Conservation (phyloP, 2,329 filamentous ascomycete genomes). For the Westerdykella ornata region DNA sequence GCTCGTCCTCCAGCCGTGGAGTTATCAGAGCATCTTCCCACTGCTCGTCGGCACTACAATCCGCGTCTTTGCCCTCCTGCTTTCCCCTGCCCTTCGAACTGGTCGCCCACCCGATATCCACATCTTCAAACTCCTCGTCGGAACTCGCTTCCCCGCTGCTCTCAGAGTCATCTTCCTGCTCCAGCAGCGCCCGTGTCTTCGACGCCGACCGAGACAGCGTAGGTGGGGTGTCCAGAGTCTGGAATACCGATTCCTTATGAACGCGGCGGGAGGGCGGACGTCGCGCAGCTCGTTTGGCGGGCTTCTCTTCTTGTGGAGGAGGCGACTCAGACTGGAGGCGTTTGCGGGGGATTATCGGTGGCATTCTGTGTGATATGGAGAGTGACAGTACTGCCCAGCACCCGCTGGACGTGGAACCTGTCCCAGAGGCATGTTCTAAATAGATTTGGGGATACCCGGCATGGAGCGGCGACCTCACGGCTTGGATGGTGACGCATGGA, state of each 20-base stretch:
- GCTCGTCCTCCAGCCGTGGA: slow-evolving; percentile 28
- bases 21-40: slow-evolving; percentile 36
- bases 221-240: slow-evolving; percentile 39
- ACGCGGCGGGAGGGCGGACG: slow-evolving; percentile 15
- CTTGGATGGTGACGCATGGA: too few species aligned
- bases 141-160: slow-evolving; percentile 40
- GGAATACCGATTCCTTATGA: slow-evolving; percentile 41
- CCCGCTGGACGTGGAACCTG: not conserved
- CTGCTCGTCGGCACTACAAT: slow-evolving; percentile 36
- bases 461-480: too few species aligned
- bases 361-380: slow-evolving; percentile 45
- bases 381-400: too few species aligned
- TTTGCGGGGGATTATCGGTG: slow-evolving; percentile 62
- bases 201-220: slow-evolving; percentile 28
- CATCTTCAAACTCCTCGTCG: slow-evolving; percentile 44
- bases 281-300: slow-evolving; percentile 18
- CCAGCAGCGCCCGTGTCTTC: slow-evolving; percentile 35
- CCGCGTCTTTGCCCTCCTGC: slow-evolving; percentile 27
- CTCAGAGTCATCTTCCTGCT: slow-evolving; percentile 36
- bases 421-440: too few species aligned
- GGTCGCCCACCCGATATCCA: slow-evolving; percentile 12
- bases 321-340: slow-evolving; percentile 49
- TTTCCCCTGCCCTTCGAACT: slow-evolving; percentile 30
- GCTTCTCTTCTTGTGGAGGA: slow-evolving; percentile 30
- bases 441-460: too few species aligned